phyloP scores from a whole-genome alignment of 164 flowering plant species.

The Annona cherimola region DNA sequence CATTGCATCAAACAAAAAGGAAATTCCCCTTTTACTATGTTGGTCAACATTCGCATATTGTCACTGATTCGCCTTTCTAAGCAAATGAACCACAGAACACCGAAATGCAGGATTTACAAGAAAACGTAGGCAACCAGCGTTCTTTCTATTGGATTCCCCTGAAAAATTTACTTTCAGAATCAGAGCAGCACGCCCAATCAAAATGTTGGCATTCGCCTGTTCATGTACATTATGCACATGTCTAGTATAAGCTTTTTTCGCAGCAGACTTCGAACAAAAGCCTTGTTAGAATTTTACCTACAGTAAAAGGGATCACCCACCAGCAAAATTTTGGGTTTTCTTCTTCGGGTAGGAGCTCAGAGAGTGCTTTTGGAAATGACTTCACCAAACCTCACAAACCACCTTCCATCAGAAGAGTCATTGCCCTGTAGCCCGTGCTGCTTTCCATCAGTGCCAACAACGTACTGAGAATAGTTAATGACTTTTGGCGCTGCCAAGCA shows the following conservation, averaged over 20 bases:
- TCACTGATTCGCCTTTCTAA: too few relatives aligned
- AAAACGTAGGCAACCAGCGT: too few relatives aligned
- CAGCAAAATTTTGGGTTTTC: constrained; percentile 6
- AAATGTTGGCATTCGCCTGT: too few relatives aligned
- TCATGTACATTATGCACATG: too few relatives aligned
- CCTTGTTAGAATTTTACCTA: neutral
- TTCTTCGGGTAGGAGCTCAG: constrained; percentile 9
- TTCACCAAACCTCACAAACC: constrained; percentile 72
- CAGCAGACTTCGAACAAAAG: neutral
- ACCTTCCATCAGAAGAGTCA: constrained; percentile 68
- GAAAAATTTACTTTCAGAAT: too few relatives aligned
- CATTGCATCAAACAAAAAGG: too few relatives aligned
- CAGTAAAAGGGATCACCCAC: neutral
- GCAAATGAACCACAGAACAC: too few relatives aligned
- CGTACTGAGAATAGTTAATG: constrained; percentile 46
- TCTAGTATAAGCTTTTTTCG: neutral
- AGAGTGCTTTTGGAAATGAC: constrained; percentile 60
- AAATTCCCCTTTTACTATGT: too few relatives aligned
- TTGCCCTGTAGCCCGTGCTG: constrained; percentile 22
- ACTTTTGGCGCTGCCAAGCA: constrained; percentile 27
- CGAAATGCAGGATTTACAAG: too few relatives aligned
- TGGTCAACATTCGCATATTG: too few relatives aligned
- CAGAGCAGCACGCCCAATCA: too few relatives aligned
- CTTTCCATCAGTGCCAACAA: constrained; percentile 19
- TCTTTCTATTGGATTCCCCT: too few relatives aligned